Conservation (phyloP, 2,329 filamentous ascomycete genomes). For the Fusarium albidum region DNA sequence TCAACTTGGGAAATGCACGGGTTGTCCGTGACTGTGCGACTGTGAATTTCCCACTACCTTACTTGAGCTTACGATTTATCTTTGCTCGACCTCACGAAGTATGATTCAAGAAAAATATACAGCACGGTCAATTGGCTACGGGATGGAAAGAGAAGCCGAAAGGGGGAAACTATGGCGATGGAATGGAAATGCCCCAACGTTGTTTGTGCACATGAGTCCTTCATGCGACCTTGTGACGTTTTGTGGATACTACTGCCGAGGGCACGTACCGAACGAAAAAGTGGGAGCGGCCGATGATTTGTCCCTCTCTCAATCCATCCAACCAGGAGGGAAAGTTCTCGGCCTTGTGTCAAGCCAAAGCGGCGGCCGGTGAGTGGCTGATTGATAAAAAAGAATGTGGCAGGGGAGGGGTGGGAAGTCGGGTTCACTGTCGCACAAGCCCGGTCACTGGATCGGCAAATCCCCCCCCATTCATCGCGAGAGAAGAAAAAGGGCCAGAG, state of each 20-base stretch:
- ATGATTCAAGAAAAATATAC: too few relatives aligned
- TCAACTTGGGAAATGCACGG: too few relatives aligned
- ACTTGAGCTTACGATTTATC: too few relatives aligned
- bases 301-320: neutral
- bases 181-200: neutral
- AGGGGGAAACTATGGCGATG: neutral
- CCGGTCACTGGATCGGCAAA: constrained; percentile 35
- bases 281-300: constrained; percentile 6
- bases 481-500: constrained; percentile 13
- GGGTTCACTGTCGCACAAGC: constrained; percentile 14
- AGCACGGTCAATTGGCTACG: neutral
- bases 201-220: neutral
- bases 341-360: constrained; percentile 20
- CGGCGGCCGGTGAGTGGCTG: constrained; percentile 19
- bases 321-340: too few relatives aligned
- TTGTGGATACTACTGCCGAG: constrained; percentile 13
- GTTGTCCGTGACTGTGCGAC: too few relatives aligned
- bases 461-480: constrained; percentile 27
- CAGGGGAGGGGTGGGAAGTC: neutral
- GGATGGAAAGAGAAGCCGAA: constrained; percentile 6
- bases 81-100: too few relatives aligned
- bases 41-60: too few relatives aligned
- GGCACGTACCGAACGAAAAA: constrained; percentile 9
- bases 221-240: constrained; percentile 10
- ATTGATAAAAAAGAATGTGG: constrained; percentile 32